Evolutionary conservation across 176 grass and related monocot genomes (phyloP), one percentile per base, ranked within the genome.

Genomic region (Oryza australiensis): DNA sequence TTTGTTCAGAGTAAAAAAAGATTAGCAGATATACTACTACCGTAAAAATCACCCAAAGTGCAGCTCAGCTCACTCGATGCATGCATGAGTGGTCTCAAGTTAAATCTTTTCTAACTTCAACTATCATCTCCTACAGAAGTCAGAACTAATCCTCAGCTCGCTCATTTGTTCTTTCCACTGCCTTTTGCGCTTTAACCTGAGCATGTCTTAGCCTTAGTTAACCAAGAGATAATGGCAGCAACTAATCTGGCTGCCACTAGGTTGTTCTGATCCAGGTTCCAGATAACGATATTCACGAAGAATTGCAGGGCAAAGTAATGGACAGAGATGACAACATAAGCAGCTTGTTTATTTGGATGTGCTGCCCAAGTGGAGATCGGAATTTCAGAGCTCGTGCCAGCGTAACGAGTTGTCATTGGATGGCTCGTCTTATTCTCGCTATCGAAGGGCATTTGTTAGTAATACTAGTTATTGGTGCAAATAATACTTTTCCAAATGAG

Each of bases 391-490:
- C 11, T 64, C 9, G 4, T 37, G 87, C 23, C 55, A 35, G 42
- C 66, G 72, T 85, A 71, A 13, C 77, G 40, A 85, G 78, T 72
- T 59, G 83, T 16, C 60, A 82, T 89, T 89, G 88, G 83, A 30
- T 1, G 9, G 32, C 33, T 22, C 69, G 18, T 77, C 78, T 55
- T 62, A 22, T 26, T 80, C 51, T 0, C 3, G 10, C 49, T 14
- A 28, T 70, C 38, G 11, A 75, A 35, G 76, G 38, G 70, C 78
- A 70, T 63, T 64, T 69, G 33, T 38, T 14, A 27, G 13, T 40
- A n/a, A n/a, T n/a, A 40, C 38, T 55, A 55, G 40, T 20, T n/a
- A 22, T 57, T 57, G 23, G 53, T 57, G 20, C 53, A 23, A 57
- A 60, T 8, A 24, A 60, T 24, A 24, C 22, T 60, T 60, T 60